These are phyloP conservation scores for Chimonanthus salicifolius DNA, from an alignment of 164 flowering plant genomes.

Conservation along the genomic window DNA sequence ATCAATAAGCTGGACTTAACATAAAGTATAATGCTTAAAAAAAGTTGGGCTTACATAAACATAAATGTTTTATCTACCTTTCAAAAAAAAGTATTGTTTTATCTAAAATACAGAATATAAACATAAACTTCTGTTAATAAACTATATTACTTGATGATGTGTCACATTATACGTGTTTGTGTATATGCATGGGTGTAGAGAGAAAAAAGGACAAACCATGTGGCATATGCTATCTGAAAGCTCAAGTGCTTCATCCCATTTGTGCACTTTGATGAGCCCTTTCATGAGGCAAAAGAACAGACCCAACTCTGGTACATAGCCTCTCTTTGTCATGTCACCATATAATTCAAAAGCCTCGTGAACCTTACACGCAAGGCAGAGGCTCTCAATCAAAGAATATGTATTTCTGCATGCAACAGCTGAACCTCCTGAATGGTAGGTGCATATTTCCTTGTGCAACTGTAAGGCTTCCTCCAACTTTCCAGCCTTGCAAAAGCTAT, in stretches of 20 bases:
- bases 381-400: slow-evolving; percentile 53
- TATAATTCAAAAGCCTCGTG: slow-evolving; percentile 70
- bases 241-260: slow-evolving; percentile 72
- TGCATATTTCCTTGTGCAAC: slow-evolving; percentile 55
- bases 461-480: slow-evolving; percentile 60
- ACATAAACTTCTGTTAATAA: too few species aligned
- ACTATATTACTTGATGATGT: not conserved
- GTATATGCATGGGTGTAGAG: not conserved
- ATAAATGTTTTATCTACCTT: too few species aligned
- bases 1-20: too few species aligned
- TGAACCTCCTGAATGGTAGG: slow-evolving; percentile 25
- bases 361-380: slow-evolving; percentile 45
- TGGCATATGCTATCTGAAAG: slow-evolving; percentile 55
- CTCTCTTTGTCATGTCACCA: slow-evolving; percentile 52
- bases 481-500: slow-evolving; percentile 71
- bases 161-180: not conserved
- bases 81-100: too few species aligned
- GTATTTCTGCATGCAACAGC: slow-evolving; percentile 16
- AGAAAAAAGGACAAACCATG: slow-evolving; percentile 30
- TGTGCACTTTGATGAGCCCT: slow-evolving; percentile 48
- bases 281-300: slow-evolving; percentile 50
- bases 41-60: too few species aligned
- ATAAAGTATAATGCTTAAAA: too few species aligned
- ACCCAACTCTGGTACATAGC: slow-evolving; percentile 46
- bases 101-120: too few species aligned